A percentile compares a stretch with the other conserved stretches of the same genome.
Conservation (phyloP, 2,329 filamentous ascomycete genomes). For the Xylaria sp. region DNA sequence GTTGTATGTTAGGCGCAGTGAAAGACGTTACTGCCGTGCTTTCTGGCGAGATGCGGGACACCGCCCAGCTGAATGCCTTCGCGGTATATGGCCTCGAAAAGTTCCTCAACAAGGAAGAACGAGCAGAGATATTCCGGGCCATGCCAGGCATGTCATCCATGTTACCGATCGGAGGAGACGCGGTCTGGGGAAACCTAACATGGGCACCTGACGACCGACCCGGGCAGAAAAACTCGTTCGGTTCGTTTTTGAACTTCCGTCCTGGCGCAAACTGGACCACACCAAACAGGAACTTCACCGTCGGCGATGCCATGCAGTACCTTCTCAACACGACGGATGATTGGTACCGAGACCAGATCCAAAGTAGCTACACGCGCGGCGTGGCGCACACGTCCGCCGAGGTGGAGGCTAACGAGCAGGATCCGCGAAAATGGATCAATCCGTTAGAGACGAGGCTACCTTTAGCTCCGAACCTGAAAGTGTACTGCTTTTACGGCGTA, state of each 20-base stretch:
- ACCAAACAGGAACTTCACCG: constrained; percentile 76
- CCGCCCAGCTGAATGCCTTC: constrained; percentile 92
- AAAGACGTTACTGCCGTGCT: constrained; percentile 90
- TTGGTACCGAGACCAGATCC: constrained; percentile 80
- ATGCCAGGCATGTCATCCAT: constrained; percentile 98
- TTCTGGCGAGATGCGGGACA: constrained; percentile 98
- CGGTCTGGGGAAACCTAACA: constrained; percentile 88
- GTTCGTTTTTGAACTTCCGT: constrained; percentile 84
- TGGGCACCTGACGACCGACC: constrained; percentile 87
- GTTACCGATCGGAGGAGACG: constrained; percentile 91
- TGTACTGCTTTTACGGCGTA: constrained; percentile 96
- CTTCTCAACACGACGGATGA: constrained; percentile 76
- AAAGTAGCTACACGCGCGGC: constrained; percentile 81
- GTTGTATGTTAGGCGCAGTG: constrained; percentile 93
- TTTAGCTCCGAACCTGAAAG: constrained; percentile 84
- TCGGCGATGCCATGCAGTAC: constrained; percentile 75
- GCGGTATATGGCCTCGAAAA: constrained; percentile 97
- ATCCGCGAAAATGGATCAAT: constrained; percentile 88
- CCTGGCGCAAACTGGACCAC: constrained; percentile 64
- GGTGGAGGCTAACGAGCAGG: constrained; percentile 80
- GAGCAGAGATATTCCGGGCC: constrained; percentile 89
- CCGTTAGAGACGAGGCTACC: constrained; percentile 88
- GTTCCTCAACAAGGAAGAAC: constrained; percentile 87
- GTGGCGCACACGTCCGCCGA: constrained; percentile 78
- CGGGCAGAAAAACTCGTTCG: constrained; percentile 73